Evolutionary conservation across 192 early-diverging fungal species (phyloP).

Genomic region (Chytriomyces hyalinus): DNA sequence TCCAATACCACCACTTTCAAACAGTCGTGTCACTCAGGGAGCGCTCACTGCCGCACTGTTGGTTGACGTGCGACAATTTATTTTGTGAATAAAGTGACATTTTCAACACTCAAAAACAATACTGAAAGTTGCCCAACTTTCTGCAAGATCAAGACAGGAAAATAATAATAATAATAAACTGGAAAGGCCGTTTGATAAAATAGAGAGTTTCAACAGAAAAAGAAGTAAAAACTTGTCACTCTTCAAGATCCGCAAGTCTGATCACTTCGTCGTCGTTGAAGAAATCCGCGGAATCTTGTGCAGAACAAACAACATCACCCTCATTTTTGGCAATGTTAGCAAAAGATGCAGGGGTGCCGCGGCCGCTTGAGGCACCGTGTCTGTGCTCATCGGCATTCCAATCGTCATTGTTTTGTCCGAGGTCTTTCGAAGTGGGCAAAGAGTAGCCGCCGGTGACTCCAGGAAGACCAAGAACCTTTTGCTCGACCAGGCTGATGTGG

Average conservation of each 20-base stretch:
- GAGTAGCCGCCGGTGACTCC: constrained; percentile 25
- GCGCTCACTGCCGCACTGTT: too few species aligned
- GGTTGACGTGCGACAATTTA: too few species aligned
- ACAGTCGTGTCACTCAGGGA: too few species aligned
- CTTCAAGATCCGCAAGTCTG: constrained; percentile 17
- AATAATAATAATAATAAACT: constrained; percentile 1
- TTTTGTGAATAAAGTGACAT: too few species aligned
- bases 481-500: constrained; percentile 13
- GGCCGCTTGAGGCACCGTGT: neutral
- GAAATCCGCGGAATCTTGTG: neutral
- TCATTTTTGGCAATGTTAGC: neutral
- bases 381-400: neutral
- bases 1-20: constrained; percentile 69
- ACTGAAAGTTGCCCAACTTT: too few species aligned
- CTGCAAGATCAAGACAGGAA: neutral
- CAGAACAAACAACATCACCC: neutral
- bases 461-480: constrained; percentile 11
- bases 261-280: constrained; percentile 15
- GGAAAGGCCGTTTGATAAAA: neutral
- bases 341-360: neutral
- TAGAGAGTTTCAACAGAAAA: neutral
- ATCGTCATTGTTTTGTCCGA: neutral
- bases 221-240: neutral
- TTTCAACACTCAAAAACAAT: too few species aligned
- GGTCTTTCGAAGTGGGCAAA: constrained; percentile 9